Percentiles rank a stretch among this genome's conserved stretches.
Evolutionary conservation across 192 early-diverging fungal species (phyloP).

Genomic region (Radiomyces spectabilis): DNA sequence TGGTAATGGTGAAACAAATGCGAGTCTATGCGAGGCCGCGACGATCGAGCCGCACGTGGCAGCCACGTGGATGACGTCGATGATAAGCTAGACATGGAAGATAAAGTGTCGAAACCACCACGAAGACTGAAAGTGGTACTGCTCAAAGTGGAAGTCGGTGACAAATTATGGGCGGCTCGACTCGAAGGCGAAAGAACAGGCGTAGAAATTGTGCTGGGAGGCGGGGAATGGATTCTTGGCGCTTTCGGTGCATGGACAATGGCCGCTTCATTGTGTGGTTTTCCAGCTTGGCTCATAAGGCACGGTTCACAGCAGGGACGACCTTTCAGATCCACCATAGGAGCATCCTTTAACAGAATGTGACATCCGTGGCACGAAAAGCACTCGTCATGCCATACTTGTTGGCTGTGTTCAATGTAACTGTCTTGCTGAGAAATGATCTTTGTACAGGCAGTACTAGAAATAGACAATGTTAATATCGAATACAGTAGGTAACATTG

Average conservation of each 20-base stretch:
- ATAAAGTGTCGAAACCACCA: background rate
- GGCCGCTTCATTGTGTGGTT: too few species aligned
- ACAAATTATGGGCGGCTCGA: background rate
- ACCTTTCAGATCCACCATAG: conserved; percentile 37
- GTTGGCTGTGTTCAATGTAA: conserved; percentile 8
- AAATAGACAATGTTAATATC: conserved; percentile 1
- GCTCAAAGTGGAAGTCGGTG: background rate
- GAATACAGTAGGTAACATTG: background rate
- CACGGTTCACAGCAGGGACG: conserved; percentile 42
- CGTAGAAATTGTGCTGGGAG: background rate
- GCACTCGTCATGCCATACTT: conserved; percentile 25
- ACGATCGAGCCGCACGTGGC: too few species aligned
- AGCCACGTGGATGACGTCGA: background rate
- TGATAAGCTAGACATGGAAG: background rate
- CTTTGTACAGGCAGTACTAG: conserved; percentile 3
- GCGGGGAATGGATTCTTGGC: background rate
- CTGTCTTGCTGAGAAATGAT: conserved; percentile 7
- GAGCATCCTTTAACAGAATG: conserved; percentile 18
- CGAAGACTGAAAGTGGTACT: background rate
- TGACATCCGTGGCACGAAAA: conserved; percentile 35
- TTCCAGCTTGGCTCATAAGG: conserved; percentile 30
- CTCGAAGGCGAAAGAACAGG: background rate
- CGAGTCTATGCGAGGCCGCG: background rate
- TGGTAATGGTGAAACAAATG: conserved; percentile 6
- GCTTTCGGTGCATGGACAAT: too few species aligned